Percentiles rank a stretch among this genome's conserved stretches.
Conservation (phyloP, 331 rosid genomes). For the Rhamnella rubrinervis region DNA sequence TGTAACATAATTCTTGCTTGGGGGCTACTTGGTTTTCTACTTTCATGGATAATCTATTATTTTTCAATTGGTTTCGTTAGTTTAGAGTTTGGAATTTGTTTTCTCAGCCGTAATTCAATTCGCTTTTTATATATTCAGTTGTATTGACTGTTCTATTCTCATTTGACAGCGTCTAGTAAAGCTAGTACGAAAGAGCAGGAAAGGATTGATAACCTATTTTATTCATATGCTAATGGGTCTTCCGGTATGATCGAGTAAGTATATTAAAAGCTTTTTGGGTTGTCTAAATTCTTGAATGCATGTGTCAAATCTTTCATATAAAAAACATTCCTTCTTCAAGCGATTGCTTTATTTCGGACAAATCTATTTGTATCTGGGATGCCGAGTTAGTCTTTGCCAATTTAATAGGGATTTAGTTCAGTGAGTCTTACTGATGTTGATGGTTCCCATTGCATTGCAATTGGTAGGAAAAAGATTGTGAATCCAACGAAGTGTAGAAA, state of each 20-base stretch:
- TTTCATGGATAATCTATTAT: not conserved
- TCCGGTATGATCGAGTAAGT: constrained; percentile 92
- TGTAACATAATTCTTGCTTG: not conserved
- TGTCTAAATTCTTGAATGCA: not conserved
- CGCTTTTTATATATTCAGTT: not conserved
- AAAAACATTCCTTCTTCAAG: not conserved
- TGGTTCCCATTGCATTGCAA: not conserved
- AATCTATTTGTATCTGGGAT: not conserved
- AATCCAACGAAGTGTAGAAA: not conserved
- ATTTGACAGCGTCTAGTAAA: constrained; percentile 74
- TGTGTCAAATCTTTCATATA: not conserved
- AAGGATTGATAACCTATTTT: constrained; percentile 68
- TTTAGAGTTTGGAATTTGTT: not conserved
- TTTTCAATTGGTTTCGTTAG: not conserved
- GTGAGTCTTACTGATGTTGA: too few species aligned
- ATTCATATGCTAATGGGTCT: constrained; percentile 73
- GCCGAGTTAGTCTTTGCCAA: not conserved
- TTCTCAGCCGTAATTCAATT: not conserved
- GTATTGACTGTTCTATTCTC: constrained; percentile 10
- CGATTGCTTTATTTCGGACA: not conserved
- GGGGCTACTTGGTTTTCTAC: not conserved
- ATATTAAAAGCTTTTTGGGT: not conserved
- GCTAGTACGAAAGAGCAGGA: constrained; percentile 82
- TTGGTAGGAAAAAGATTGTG: not conserved
- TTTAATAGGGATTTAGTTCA: too few species aligned